phyloP scores from a whole-genome alignment of 1,139 yeast species.

The Candida pseudoviswanathii region DNA sequence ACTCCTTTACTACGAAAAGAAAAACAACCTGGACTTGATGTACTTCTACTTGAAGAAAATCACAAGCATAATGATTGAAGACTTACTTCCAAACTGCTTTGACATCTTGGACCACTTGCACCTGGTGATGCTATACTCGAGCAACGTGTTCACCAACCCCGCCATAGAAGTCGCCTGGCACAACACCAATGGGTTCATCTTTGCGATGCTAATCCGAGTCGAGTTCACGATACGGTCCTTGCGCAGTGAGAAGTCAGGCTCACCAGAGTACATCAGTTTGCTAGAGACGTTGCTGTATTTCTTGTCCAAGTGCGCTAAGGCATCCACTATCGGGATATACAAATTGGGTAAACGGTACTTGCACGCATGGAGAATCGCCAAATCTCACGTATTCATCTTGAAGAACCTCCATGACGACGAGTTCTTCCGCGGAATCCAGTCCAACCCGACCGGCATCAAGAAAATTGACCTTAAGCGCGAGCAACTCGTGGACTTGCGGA shows the following conservation, averaged over 20 bases:
- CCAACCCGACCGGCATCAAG: slow-evolving; percentile 13
- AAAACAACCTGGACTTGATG: slow-evolving; percentile 22
- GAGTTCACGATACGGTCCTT: slow-evolving; percentile 24
- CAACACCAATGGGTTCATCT: slow-evolving; percentile 27
- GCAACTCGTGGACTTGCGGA: slow-evolving; percentile 6
- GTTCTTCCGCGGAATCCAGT: slow-evolving; percentile 17
- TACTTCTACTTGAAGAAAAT: slow-evolving; percentile 33
- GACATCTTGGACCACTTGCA: slow-evolving; percentile 29
- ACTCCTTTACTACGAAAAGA: slow-evolving; percentile 28
- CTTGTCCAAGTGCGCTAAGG: slow-evolving; percentile 21
- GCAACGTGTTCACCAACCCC: slow-evolving; percentile 39
- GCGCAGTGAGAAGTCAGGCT: slow-evolving; percentile 18
- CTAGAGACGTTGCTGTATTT: slow-evolving; percentile 20
- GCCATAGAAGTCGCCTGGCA: slow-evolving; percentile 29
- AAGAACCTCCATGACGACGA: slow-evolving; percentile 24
- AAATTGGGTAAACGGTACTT: slow-evolving; percentile 37
- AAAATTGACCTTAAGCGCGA: slow-evolving; percentile 16
- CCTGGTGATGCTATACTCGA: slow-evolving; percentile 31
- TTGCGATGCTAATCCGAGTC: slow-evolving; percentile 21
- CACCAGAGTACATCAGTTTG: slow-evolving; percentile 20
- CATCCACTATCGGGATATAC: slow-evolving; percentile 24
- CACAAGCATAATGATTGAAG: slow-evolving; percentile 22
- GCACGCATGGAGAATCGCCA: slow-evolving; percentile 44
- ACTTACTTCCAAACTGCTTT: slow-evolving; percentile 29
- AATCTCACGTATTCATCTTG: slow-evolving; percentile 33